A percentile compares a stretch with the other conserved stretches of the same genome.
These are phyloP conservation scores for Blastomyces gilchristii DNA, from an alignment of 2,329 filamentous ascomycete species.

Conservation along the genomic window DNA sequence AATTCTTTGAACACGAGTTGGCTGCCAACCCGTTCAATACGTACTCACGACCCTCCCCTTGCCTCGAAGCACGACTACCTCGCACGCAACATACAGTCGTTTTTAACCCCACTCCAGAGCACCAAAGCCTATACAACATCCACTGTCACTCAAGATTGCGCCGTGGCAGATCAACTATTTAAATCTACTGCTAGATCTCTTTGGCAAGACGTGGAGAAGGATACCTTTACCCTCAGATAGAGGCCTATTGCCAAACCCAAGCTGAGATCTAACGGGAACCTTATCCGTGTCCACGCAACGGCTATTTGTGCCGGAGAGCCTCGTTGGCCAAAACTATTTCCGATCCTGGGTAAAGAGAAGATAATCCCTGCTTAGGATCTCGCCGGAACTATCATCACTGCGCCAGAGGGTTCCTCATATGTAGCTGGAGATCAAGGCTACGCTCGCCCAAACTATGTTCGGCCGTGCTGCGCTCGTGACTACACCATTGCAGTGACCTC, in stretches of 20 bases:
- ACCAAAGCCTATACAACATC: no score
- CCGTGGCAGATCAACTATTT: constrained; percentile 4
- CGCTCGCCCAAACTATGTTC: constrained; percentile 27
- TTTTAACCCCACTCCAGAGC: no score
- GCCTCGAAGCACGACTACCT: no score
- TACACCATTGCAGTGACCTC: constrained; percentile 27
- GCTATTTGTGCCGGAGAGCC: constrained; percentile 37
- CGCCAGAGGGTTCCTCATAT: constrained; percentile 30
- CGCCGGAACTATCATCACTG: constrained; percentile 30
- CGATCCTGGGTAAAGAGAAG: constrained; percentile 17
- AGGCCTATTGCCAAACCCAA: constrained; percentile 18
- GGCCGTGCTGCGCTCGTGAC: constrained; percentile 31
- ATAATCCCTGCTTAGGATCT: constrained; percentile 37
- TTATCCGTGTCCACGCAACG: constrained; percentile 32
- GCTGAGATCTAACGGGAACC: constrained; percentile 24
- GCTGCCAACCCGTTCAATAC: no score
- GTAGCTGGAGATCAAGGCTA: constrained; percentile 32
- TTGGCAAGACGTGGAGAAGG: constrained; percentile 9
- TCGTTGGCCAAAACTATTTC: constrained; percentile 31
- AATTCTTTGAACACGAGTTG: no score
- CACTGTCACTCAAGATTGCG: background rate
- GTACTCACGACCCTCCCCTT: no score
- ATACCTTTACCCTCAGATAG: constrained; percentile 9
- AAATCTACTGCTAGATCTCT: constrained; percentile 10
- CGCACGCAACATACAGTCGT: no score